Evolutionary conservation across 1,284 basidiomycete genomes (phyloP), one percentile per base, ranked within the genome.

Genomic region (Sporisorium graminicola): DNA sequence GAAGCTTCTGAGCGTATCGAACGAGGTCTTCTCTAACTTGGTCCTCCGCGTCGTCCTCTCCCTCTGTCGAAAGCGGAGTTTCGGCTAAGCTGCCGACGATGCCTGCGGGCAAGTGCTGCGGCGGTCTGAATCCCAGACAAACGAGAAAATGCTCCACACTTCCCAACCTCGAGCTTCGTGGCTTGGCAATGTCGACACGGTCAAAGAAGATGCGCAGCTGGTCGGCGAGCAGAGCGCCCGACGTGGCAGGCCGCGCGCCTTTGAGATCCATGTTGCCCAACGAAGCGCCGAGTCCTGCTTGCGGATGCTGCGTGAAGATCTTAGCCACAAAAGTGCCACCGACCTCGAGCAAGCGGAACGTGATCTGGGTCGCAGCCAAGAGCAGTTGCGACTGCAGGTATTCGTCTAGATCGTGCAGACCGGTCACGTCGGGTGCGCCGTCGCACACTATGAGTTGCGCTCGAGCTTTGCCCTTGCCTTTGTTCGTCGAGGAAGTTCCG

Each of bases 381-480:
- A 90, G 82, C 0, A 90, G 86, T 74, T 90, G 89, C 0, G 88
- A 87, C 78, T 90, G 89, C 6, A 90, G 86, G 69, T 89, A 89
- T 31, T 89, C 89, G 82, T 90, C 89, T 22, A 90, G 85, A 68
- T 88, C 88, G 69, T 89, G 89, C 0, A 90, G 86, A 26, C 89
- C 89, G 5, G 89, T 90, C 12, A 90, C 89, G 78, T 90, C 89
- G 3, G 89, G 89, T 18, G 89, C 89, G 10, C 89, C 89, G 69
- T 90, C 89, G 72, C 89, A 90, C 2, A 90, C 87, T 29, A 90
- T 88, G 40, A 90, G 82, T 63, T 90, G 88, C 0, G 89, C 88
- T 57, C 87, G 86, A 8, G 86, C 81, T 4, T 87, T 88, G 40
- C 54, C 62, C 47, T 65, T 65, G 33, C 54, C 58, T 26, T 73